Conservation (phyloP, 2,329 filamentous ascomycete genomes). For the Cytospora leucostoma region DNA sequence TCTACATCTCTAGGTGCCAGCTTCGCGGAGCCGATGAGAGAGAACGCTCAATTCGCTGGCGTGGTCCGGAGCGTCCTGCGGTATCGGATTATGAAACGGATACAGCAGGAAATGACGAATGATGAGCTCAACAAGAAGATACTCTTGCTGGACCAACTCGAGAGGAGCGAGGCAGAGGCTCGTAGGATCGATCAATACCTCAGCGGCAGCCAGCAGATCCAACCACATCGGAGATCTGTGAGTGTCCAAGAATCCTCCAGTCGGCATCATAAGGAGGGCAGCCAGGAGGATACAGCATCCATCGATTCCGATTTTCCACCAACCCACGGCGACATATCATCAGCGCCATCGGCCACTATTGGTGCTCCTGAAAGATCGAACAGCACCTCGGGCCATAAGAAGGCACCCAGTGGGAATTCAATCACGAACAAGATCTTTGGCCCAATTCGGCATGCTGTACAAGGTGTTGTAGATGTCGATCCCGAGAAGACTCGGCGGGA, state of each 20-base stretch:
- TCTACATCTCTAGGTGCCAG: constrained; percentile 85
- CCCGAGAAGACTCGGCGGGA: constrained; percentile 90
- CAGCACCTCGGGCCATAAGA: constrained; percentile 65
- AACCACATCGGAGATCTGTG: constrained; percentile 68
- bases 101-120: constrained; percentile 95
- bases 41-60: constrained; percentile 95
- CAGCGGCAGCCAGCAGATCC: constrained; percentile 66
- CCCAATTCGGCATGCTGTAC: constrained; percentile 89
- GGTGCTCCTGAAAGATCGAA: constrained; percentile 61
- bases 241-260: constrained; percentile 54
- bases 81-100: constrained; percentile 88
- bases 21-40: constrained; percentile 96
- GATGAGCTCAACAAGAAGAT: constrained; percentile 91
- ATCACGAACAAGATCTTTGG: constrained; percentile 95
- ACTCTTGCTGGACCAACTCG: constrained; percentile 79
- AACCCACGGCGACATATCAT: constrained; percentile 72
- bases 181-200: constrained; percentile 93
- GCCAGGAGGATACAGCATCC: constrained; percentile 77
- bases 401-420: constrained; percentile 82
- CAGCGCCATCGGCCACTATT: constrained; percentile 73
- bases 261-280: constrained; percentile 56
- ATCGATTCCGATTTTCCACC: constrained; percentile 96
- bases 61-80: constrained; percentile 86
- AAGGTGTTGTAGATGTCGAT: constrained; percentile 94
- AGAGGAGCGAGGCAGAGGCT: constrained; percentile 89